Conservation (phyloP, 129 eudicot species). For the Lactuca saligna region DNA sequence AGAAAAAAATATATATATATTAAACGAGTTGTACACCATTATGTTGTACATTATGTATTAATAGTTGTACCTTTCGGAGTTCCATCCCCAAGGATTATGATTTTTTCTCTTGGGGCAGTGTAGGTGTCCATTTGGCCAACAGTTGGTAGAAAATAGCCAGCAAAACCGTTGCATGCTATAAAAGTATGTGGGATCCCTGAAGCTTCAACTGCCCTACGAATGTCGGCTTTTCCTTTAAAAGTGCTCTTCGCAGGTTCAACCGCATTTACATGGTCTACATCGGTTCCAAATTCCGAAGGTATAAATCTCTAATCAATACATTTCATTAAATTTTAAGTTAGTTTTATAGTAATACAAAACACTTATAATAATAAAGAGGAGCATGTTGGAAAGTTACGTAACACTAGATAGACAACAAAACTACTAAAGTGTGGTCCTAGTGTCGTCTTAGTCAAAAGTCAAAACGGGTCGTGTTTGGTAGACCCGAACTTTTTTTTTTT, state of each 20-base stretch:
- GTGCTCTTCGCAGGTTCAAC: conserved; percentile 32
- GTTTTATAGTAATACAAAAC: too few relatives aligned
- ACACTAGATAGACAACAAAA: too few relatives aligned
- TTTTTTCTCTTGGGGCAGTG: conserved; percentile 28
- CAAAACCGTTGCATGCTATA: conserved; percentile 26
- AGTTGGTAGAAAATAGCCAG: conserved; percentile 23
- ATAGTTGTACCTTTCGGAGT: conserved; percentile 4
- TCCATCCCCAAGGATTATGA: conserved; percentile 33
- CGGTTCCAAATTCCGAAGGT: conserved; percentile 38
- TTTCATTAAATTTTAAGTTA: too few relatives aligned
- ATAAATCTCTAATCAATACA: conserved; percentile 28
- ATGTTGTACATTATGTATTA: too few relatives aligned
- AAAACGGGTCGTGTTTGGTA: too few relatives aligned
- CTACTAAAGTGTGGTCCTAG: too few relatives aligned
- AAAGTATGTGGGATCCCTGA: conserved; percentile 33
- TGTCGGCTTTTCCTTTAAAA: conserved; percentile 21
- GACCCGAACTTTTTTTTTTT: too few relatives aligned
- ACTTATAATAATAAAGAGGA: too few relatives aligned
- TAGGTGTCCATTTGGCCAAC: conserved; percentile 21
- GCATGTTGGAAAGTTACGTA: too few relatives aligned
- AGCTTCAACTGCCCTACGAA: conserved; percentile 35
- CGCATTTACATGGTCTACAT: conserved; percentile 35
- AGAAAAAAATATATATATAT: too few relatives aligned
- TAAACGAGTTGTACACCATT: neutral
- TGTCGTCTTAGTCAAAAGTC: too few relatives aligned